Base-by-base conservation (phyloP, 495 filamentous ascomycete species). In the Daldinia vernicosa region DNA sequence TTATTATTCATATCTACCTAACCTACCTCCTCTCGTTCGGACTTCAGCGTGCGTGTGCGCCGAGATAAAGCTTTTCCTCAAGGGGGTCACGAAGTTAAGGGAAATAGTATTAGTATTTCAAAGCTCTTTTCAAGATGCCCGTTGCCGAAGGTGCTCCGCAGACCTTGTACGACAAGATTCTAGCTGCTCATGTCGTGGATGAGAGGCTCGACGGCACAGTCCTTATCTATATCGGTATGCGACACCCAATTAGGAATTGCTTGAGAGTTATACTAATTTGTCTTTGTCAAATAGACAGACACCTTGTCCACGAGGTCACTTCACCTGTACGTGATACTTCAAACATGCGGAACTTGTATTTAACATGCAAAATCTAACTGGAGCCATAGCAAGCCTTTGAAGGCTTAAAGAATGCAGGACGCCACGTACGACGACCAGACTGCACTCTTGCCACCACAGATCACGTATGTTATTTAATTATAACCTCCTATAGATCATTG, bases 91-190 rank as follows among this genome's bases (percentile, higher is more conserved):
- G 52, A 58, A 45, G 59, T 9, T 57, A 67, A 59, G 45, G 52
- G 35, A 54, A 7, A 43, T 50, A 19, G 53, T 66, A 66, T 28
- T 50, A 19, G 53, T 66, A 66, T 28, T 30, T 39, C 32, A 8
- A 53, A 39, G 30, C 11, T 58, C 66, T 60, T 63, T 22, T 59
- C 74, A 89, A 79, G 67, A 98, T 98, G 94, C 93, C 94, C 75
- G 86, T 85, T 77, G 91, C 90, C 74, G 90, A 92, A 74, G 83
- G 84, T 76, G 85, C 86, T 65, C 94, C 92, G 54, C 91, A 89
- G 82, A 98, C 94, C 76, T 89, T 97, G 79, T 98, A 99, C 82
- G 95, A 99, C 86, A 98, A 98, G 89, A 94, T 99, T 78, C 91
- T 98, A 79, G 87, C 91, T 69, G 89, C 89, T 79, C 95, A 99